Evolutionary conservation across 805 yeast genomes (phyloP).

Genomic region (Candida sakaeoensis): DNA sequence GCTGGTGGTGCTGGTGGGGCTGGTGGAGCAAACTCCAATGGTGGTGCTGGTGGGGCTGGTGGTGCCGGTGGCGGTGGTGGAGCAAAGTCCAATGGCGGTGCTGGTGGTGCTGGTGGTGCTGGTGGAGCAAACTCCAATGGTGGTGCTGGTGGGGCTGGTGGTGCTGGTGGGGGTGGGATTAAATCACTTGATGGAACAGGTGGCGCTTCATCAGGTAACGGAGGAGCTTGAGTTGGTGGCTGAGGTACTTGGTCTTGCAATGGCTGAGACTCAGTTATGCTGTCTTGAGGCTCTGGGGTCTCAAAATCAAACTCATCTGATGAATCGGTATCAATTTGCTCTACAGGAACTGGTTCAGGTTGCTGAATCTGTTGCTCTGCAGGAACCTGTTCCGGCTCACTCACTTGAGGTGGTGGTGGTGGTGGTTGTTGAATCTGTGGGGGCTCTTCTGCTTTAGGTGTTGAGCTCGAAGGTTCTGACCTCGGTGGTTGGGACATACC

Average conservation of each 20-base stretch:
- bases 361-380: background rate
- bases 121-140: conserved; percentile 17
- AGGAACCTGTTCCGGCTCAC: background rate
- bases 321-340: background rate
- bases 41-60: conserved; percentile 23
- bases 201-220: conserved; percentile 8
- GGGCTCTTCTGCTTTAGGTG: background rate
- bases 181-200: conserved; percentile 17
- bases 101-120: conserved; percentile 28
- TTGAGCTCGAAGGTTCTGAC: conserved; percentile 6
- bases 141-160: conserved; percentile 18
- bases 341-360: background rate
- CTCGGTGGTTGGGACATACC: conserved; percentile 43
- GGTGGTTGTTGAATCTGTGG: background rate
- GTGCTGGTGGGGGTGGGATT: conserved; percentile 19
- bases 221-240: conserved; percentile 11
- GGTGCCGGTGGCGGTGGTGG: conserved; percentile 27
- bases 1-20: conserved; percentile 32
- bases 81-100: too few relatives aligned
- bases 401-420: background rate
- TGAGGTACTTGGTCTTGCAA: conserved; percentile 11
- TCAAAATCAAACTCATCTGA: conserved; percentile 8
- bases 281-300: conserved; percentile 1
- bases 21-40: conserved; percentile 14
- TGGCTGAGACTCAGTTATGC: conserved; percentile 8